Evolutionary conservation across 257 asterid species (phyloP).

Genomic region (Penstemon newberryi): DNA sequence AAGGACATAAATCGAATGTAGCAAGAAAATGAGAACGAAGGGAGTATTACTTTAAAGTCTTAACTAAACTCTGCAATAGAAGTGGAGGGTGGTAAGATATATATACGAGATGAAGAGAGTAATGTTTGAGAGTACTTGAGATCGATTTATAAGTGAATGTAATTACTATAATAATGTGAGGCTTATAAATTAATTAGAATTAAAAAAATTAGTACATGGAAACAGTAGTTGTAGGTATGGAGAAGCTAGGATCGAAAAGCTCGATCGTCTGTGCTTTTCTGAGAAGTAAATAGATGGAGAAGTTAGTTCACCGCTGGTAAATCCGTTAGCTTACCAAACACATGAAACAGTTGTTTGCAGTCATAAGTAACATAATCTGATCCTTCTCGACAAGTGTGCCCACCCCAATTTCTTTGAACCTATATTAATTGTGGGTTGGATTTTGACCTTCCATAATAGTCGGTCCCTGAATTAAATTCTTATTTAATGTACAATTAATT

Average conservation of each 20-base stretch:
- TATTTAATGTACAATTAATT: too few species aligned
- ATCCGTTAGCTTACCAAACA: slow-evolving; percentile 36
- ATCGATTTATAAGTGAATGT: too few species aligned
- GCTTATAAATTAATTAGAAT: too few species aligned
- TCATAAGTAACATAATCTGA: slow-evolving; percentile 43
- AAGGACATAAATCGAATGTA: too few species aligned
- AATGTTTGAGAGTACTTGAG: too few species aligned
- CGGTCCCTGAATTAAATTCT: not conserved
- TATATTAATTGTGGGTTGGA: not conserved
- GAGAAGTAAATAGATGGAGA: slow-evolving; percentile 2
- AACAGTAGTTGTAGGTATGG: slow-evolving; percentile 10
- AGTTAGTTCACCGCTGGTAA: slow-evolving; percentile 43
- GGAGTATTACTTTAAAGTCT: too few species aligned
- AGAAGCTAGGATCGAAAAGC: slow-evolving; percentile 20
- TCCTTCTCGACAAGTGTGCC: slow-evolving; percentile 79
- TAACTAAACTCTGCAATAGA: too few species aligned
- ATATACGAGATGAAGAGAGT: too few species aligned
- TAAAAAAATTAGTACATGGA: not conserved
- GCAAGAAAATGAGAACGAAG: too few species aligned
- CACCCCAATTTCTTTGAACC: slow-evolving; percentile 20
- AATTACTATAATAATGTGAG: too few species aligned
- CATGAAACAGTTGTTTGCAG: slow-evolving; percentile 56
- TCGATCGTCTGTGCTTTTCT: not conserved
- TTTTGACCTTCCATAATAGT: slow-evolving; percentile 29
- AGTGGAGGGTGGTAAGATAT: too few species aligned